These are phyloP conservation scores for Sordariomycetes sp. DNA, from an alignment of 2,329 filamentous ascomycete genomes.

Conservation along the genomic window DNA sequence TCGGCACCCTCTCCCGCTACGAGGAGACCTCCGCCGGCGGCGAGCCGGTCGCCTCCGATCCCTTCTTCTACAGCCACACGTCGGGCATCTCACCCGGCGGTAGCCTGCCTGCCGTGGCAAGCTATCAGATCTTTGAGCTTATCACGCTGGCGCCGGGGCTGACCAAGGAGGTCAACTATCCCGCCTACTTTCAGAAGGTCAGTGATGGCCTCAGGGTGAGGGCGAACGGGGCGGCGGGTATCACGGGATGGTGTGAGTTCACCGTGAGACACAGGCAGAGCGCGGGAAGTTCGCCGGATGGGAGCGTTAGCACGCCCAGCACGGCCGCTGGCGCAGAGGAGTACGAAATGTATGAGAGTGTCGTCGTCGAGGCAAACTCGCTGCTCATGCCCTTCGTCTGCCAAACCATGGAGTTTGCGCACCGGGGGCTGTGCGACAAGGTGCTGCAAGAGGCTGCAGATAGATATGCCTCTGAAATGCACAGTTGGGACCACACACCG, in stretches of 20 bases:
- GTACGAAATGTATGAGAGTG: constrained; percentile 22
- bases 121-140: constrained; percentile 19
- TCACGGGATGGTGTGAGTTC: constrained; percentile 30
- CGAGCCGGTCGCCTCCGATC: constrained; percentile 24
- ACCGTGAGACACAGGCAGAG: constrained; percentile 13
- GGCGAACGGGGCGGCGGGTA: constrained; percentile 31
- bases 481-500: too few relatives aligned
- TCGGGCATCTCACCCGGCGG: constrained; percentile 18
- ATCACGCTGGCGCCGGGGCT: constrained; percentile 28
- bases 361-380: constrained; percentile 21
- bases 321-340: constrained; percentile 10
- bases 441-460: constrained; percentile 19
- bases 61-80: constrained; percentile 29
- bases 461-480: too few relatives aligned
- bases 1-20: constrained; percentile 24
- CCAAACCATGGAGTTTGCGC: constrained; percentile 16
- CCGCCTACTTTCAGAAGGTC: constrained; percentile 32
- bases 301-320: constrained; percentile 15
- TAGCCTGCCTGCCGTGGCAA: constrained; percentile 24
- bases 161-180: constrained; percentile 28
- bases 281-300: constrained; percentile 12
- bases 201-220: constrained; percentile 30
- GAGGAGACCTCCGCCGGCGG: constrained; percentile 22
- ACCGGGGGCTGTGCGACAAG: constrained; percentile 18
- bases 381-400: constrained; percentile 25